Evolutionary conservation across 228 moss, liverwort and hornwort species (phyloP), one percentile per base, ranked within the genome.

Genomic region (Sphagnum fallax): DNA sequence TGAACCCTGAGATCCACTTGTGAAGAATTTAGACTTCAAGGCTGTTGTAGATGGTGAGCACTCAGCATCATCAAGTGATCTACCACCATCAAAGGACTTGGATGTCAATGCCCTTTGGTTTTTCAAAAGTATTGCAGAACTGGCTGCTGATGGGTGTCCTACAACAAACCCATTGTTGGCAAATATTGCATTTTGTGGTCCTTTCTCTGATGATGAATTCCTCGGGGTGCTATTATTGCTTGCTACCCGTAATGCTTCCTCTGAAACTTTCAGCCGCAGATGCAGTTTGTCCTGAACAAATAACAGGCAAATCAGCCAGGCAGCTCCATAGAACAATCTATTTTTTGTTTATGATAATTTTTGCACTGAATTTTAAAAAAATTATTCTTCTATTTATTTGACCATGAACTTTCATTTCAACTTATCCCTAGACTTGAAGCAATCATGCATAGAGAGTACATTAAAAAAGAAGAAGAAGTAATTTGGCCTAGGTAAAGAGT

Each of bases 71-170:
- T 92, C 97, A 52, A 76, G 73, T 13, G 97, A 79, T 77, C 91
- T 90, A 72, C 97, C 97, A 69, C 89, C 90, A 80, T 98, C 97
- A 75, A 98, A 91, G 14, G 97, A 98, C 70, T 93, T 97, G n/a
- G 93, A 93, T 60, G 97, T 88, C 72, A 32, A 32, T 32, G 91
- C 68, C 77, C 93, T 88, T 47, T 93, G 93, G 74, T 90, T 98
- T 75, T 76, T 98, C 48, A 97, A 71, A 18, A 90, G 86, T 53
- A 90, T 81, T 67, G 88, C 79, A 32, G 32, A 32, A 32, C 32
- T 32, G 32, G 61, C 88, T 83, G 58, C 90, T 84, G 73, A 93
- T 83, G 47, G 97, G 93, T 62, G 91, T 87, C 70, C 97, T 88
- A 32, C 90, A 77, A 75, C 74, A 78, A 49, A 80, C 74, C 75